Percentiles rank a stretch among this genome's conserved stretches.
These are phyloP conservation scores for Phellopilus nigrolimitatus DNA, from an alignment of 1,284 basidiomycete genomes.

Conservation along the genomic window DNA sequence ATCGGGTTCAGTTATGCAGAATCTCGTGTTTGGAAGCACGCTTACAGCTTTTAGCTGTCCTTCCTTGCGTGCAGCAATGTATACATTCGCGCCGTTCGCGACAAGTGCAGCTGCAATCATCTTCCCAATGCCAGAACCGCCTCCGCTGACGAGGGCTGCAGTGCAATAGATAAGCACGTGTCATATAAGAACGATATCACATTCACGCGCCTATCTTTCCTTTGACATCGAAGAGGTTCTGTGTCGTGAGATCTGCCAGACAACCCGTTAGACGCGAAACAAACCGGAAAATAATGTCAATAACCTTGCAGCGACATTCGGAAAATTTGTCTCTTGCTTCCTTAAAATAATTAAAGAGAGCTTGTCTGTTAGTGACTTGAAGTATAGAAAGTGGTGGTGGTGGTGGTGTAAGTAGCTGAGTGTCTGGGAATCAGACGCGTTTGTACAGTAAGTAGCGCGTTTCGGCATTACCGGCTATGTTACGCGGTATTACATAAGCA, in stretches of 20 bases:
- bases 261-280: neutral
- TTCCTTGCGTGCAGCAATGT: conserved; percentile 84
- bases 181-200: conserved; percentile 3
- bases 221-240: conserved; percentile 66
- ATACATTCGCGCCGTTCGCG: conserved; percentile 78
- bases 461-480: no score
- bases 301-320: neutral
- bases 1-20: no score
- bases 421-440: no score
- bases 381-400: no score
- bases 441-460: no score
- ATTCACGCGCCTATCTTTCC: conserved; percentile 62
- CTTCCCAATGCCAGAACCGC: conserved; percentile 72
- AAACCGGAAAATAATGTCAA: neutral
- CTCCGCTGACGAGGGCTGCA: conserved; percentile 75
- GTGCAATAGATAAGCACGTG: neutral
- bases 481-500: no score
- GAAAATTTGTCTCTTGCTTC: no score
- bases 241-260: conserved; percentile 49
- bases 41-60: conserved; percentile 67
- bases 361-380: no score
- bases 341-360: no score
- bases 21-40: conserved; percentile 11
- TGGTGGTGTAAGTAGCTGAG: no score
- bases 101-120: conserved; percentile 81